These are phyloP conservation scores for Elongisporangium prolatum DNA, from an alignment of 352 stramenopile genomes.

Conservation along the genomic window DNA sequence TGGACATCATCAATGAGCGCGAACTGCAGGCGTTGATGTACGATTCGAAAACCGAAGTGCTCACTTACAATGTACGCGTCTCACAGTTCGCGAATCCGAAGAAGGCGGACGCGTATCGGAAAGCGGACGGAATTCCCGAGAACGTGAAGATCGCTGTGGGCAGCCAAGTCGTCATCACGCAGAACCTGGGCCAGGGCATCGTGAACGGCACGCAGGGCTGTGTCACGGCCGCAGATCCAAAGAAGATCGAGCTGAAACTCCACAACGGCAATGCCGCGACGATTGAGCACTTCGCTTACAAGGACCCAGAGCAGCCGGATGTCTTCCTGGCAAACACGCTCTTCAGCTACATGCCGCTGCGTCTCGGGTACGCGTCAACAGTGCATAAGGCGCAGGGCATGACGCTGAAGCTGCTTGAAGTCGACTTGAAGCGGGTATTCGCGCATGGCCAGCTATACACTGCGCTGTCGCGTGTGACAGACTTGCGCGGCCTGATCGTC, in stretches of 20 bases:
- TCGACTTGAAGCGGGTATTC: slow-evolving; percentile 6
- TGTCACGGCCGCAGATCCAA: not conserved
- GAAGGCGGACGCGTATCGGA: slow-evolving; percentile 6
- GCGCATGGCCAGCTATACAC: slow-evolving; percentile 11
- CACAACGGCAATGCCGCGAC: slow-evolving; percentile 7
- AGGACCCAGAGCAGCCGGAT: slow-evolving; percentile 7
- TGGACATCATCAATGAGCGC: slow-evolving; percentile 7
- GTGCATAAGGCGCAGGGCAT: slow-evolving; percentile 10
- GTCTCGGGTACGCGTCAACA: slow-evolving; percentile 8
- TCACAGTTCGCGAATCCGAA: slow-evolving; percentile 7
- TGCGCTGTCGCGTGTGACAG: slow-evolving; percentile 7
- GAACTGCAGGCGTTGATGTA: slow-evolving; percentile 1
- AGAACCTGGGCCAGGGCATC: slow-evolving; percentile 4
- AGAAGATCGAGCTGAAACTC: slow-evolving; percentile 5
- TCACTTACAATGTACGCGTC: slow-evolving; percentile 6
- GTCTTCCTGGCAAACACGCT: slow-evolving; percentile 6
- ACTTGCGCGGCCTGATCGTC: slow-evolving; percentile 7
- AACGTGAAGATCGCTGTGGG: slow-evolving; percentile 4
- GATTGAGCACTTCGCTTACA: slow-evolving; percentile 11
- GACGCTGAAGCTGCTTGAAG: slow-evolving; percentile 9
- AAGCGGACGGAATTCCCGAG: slow-evolving; percentile 4
- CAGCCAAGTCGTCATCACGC: slow-evolving; percentile 8
- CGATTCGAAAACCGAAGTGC: not conserved
- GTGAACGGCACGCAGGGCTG: slow-evolving; percentile 8
- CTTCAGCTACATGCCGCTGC: slow-evolving; percentile 9